Percentiles rank a stretch among this genome's conserved stretches.
Conservation (phyloP, 495 filamentous ascomycete species). For the Bryoglossum gracile region DNA sequence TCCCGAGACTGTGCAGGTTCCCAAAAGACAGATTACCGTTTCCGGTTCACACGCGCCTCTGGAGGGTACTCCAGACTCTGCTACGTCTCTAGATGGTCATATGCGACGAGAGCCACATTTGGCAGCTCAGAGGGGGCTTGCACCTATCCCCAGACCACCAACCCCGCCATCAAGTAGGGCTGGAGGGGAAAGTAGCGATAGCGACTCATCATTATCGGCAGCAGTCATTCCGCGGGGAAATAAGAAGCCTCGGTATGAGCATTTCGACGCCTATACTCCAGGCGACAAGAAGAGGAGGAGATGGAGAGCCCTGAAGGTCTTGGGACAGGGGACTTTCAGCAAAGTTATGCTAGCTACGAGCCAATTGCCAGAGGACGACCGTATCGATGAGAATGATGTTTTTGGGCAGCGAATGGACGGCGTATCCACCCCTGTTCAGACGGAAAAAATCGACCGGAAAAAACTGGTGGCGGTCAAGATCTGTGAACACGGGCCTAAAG, state of each 20-base stretch:
- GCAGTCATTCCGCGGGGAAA: constrained; percentile 5
- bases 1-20: constrained; percentile 58
- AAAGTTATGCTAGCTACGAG: constrained; percentile 80
- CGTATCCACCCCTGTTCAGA: constrained; percentile 25
- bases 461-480: constrained; percentile 91
- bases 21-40: constrained; percentile 66
- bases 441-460: constrained; percentile 37
- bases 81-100: constrained; percentile 32
- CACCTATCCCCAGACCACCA: constrained; percentile 54
- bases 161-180: constrained; percentile 63
- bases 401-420: constrained; percentile 23
- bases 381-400: constrained; percentile 33
- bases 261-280: constrained; percentile 55
- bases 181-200: constrained; percentile 31
- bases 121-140: constrained; percentile 66
- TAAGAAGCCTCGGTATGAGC: constrained; percentile 41
- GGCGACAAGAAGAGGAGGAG: constrained; percentile 48
- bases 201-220: constrained; percentile 30
- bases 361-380: constrained; percentile 34
- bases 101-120: constrained; percentile 79
- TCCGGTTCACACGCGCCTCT: constrained; percentile 47
- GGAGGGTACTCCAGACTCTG: constrained; percentile 37
- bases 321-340: constrained; percentile 94
- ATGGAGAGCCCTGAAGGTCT: constrained; percentile 69
- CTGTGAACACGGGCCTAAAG: constrained; percentile 87